Conservation (phyloP, 2,329 filamentous ascomycete species). For the Exophiala bonariae region DNA sequence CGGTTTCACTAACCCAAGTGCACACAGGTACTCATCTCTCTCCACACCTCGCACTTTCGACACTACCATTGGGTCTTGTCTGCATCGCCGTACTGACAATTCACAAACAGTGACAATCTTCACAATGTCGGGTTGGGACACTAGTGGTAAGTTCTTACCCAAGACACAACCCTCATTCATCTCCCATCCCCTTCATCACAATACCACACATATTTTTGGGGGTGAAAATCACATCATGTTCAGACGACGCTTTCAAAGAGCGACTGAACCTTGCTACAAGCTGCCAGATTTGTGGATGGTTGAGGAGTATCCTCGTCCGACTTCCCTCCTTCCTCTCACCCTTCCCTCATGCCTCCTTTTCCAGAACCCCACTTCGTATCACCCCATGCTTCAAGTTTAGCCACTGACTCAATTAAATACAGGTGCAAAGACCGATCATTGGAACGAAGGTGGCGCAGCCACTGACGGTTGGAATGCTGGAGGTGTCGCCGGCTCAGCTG, state of each 20-base stretch:
- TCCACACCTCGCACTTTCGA: too few species aligned
- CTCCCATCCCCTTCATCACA: too few species aligned
- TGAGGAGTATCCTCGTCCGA: background rate
- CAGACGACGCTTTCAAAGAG: background rate
- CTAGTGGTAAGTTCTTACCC: background rate
- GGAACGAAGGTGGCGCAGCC: slow-evolving; percentile 1
- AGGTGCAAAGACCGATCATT: background rate
- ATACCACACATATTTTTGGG: too few species aligned
- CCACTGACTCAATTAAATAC: too few species aligned
- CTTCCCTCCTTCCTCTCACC: too few species aligned
- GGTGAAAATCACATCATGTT: too few species aligned
- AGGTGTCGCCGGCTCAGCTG: background rate
- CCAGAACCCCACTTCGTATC: background rate
- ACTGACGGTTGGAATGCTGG: slow-evolving; percentile 2
- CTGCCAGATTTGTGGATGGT: slow-evolving; percentile 1
- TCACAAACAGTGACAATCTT: too few species aligned
- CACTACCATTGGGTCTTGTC: too few species aligned
- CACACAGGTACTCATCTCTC: too few species aligned
- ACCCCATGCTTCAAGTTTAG: background rate
- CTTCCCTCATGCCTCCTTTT: too few species aligned
- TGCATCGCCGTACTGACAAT: too few species aligned
- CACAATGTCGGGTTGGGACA: background rate
- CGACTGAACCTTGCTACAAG: background rate
- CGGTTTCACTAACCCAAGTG: too few species aligned
- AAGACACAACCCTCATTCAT: background rate